These are phyloP conservation scores for Ceratobasidium sp. DNA, from an alignment of 1,284 basidiomycete genomes.

Conservation along the genomic window DNA sequence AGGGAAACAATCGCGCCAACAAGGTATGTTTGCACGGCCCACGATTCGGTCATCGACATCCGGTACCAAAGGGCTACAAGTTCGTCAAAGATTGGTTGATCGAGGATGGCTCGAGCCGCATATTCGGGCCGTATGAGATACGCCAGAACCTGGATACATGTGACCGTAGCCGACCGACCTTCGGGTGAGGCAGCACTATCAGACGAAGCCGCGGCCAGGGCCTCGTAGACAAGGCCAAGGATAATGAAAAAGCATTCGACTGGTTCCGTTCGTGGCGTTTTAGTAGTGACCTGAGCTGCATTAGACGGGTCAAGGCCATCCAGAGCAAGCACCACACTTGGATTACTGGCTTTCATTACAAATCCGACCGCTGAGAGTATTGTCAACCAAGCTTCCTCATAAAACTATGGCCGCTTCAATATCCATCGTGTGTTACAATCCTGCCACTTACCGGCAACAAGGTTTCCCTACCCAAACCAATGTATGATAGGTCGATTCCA, in stretches of 20 bases:
- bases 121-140: slow-evolving; percentile 80
- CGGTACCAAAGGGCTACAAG: slow-evolving; percentile 88
- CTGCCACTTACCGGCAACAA: slow-evolving; percentile 78
- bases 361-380: slow-evolving; percentile 89
- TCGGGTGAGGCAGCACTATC: slow-evolving; percentile 56
- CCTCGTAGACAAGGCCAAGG: slow-evolving; percentile 93
- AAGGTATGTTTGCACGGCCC: slow-evolving; percentile 75
- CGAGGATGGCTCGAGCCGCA: slow-evolving; percentile 80
- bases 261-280: slow-evolving; percentile 68
- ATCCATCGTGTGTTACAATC: slow-evolving; percentile 24
- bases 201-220: slow-evolving; percentile 73
- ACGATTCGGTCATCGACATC: slow-evolving; percentile 86
- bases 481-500: slow-evolving; percentile 81
- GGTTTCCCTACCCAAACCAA: slow-evolving; percentile 88
- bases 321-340: slow-evolving; percentile 78
- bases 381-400: slow-evolving; percentile 80
- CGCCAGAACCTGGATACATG: slow-evolving; percentile 82
- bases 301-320: slow-evolving; percentile 67
- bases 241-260: slow-evolving; percentile 85
- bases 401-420: slow-evolving; percentile 69
- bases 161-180: slow-evolving; percentile 57
- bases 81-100: slow-evolving; percentile 87
- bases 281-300: slow-evolving; percentile 47
- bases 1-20: slow-evolving; percentile 75
- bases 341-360: slow-evolving; percentile 75